Evolutionary conservation across 441 rosid species (phyloP), one percentile per base, ranked within the genome.

Genomic region (Erysimum pusillum): DNA sequence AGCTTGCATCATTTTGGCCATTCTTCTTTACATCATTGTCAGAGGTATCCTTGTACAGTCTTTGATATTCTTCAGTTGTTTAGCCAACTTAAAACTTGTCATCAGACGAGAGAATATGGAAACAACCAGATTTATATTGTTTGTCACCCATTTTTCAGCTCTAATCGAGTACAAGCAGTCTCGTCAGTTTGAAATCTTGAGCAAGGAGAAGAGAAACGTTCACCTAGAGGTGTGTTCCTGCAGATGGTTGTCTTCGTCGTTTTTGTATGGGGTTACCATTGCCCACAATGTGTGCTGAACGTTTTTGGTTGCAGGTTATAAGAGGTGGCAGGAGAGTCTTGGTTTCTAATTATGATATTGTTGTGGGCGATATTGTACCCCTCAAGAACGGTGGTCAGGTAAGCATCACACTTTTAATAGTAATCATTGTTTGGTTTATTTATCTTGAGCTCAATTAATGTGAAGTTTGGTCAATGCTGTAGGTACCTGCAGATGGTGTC

Each of bases 281-380:
- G 53, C 53, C 22, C 44, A 39, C 51, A 35, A 5, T 36, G 10
- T 32, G 9, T 14, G 41, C 64, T 51, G 18, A 80, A 54, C 46
- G n/a, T 22, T 74, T 42, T 35, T 63, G 17, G 22, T 28, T 52
- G 8, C 82, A 94, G 99, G 92, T 90, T 38, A 81, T 80, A 81
- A 89, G 98, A 82, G 94, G 87, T 77, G 98, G 92, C 25, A 22
- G 20, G 85, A 89, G 83, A 66, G 71, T 63, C 79, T 78, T 83
- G 81, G 79, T 91, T 71, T 92, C 91, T 41, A 87, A 86, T 60
- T 88, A 75, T 80, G 99, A 95, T 76, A 69, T 95, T 69, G 94
- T 95, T 66, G 99, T 95, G 73, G 99, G 99, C 53, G 98, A 95
- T 83, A 84, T 92, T 56, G 74, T 92, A 73, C 99, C 96, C 42